phyloP scores from a whole-genome alignment of 371 early-diverging fungal genomes.

The Apophysomyces sp. region DNA sequence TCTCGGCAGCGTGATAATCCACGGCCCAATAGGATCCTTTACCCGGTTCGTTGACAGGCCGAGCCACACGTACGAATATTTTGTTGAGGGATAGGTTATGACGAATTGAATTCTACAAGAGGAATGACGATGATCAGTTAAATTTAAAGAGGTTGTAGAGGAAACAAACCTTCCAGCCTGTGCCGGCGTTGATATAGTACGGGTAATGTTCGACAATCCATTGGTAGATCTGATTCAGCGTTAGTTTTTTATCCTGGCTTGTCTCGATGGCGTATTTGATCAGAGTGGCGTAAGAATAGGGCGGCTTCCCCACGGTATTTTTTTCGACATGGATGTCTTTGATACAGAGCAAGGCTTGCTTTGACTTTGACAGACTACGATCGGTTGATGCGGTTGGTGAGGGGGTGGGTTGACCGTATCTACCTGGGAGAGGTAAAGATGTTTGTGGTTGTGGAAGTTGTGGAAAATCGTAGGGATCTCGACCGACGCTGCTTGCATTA shows the following conservation, averaged over 20 bases:
- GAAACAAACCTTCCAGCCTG: slow-evolving; percentile 75
- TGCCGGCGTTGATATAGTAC: slow-evolving; percentile 70
- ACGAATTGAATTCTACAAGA: slow-evolving; percentile 89
- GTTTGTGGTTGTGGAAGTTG: background rate
- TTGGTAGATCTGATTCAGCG: slow-evolving; percentile 86
- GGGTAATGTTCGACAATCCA: slow-evolving; percentile 80
- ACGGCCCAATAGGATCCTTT: slow-evolving; percentile 97
- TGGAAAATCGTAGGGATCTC: background rate
- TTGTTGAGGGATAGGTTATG: slow-evolving; percentile 98
- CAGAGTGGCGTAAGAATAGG: slow-evolving; percentile 87
- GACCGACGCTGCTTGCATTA: background rate
- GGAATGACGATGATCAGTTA: background rate
- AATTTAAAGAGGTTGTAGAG: background rate
- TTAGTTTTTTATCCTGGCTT: slow-evolving; percentile 69
- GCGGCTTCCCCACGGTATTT: slow-evolving; percentile 61
- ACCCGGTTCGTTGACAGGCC: slow-evolving; percentile 90
- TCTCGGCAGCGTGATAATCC: slow-evolving; percentile 48
- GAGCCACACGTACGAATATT: slow-evolving; percentile 88
- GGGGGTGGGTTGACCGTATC: slow-evolving; percentile 5
- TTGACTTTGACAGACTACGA: slow-evolving; percentile 14
- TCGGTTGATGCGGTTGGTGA: slow-evolving; percentile 11
- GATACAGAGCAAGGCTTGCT: slow-evolving; percentile 9
- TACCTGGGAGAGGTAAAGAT: background rate
- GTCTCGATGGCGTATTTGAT: slow-evolving; percentile 85
- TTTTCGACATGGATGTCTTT: slow-evolving; percentile 26